Evolutionary conservation across 1,284 basidiomycete genomes (phyloP), one percentile per base, ranked within the genome.

Genomic region (Trametes versicolor): DNA sequence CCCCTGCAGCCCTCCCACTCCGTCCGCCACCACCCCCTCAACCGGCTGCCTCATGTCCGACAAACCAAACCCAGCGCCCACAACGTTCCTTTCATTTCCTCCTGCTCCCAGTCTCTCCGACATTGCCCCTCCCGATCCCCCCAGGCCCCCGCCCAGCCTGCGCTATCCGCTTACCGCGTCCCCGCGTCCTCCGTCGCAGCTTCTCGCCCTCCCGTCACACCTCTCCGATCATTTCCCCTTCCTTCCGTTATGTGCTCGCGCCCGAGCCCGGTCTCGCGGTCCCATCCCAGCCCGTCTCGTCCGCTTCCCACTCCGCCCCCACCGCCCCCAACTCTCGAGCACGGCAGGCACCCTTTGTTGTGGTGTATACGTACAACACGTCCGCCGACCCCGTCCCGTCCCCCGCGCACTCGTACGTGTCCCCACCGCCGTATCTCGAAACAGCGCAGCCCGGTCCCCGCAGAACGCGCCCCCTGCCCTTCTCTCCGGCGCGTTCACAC

Each of bases 41-140:
- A 61, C 60, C 70, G 66, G 62, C 47, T 29, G 66, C 74, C 72
- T 71, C 74, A 62, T 73, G 72, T 54, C 67, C 64, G 62, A 49
- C 55, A 60, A 54, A 43, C 15, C 63, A 61, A 69, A 63, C 72
- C 64, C 67, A 71, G 70, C 68, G 69, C 64, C 55, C 61, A 62
- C 73, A 73, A 69, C 74, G 72, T 73, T 73, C 61, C 63, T 70
- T 76, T 76, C 73, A 76, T 76, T 69, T 73, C 69, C 66, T 64
- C 60, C 64, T 63, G 62, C 56, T 62, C 63, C 66, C 64, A 60
- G 51, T 56, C 54, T 59, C 43, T 57, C 54, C 58, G 50, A 51
- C 59, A 41, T 52, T 61, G 29, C 58, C 52, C 39, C 58, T 50
- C 47, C 34, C 27, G 25, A 17, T n/a, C 41, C 15, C 50, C 58